Evolutionary conservation across 805 yeast species (phyloP), one percentile per base, ranked within the genome.

Genomic region (Ogataea trehaloabstinens): DNA sequence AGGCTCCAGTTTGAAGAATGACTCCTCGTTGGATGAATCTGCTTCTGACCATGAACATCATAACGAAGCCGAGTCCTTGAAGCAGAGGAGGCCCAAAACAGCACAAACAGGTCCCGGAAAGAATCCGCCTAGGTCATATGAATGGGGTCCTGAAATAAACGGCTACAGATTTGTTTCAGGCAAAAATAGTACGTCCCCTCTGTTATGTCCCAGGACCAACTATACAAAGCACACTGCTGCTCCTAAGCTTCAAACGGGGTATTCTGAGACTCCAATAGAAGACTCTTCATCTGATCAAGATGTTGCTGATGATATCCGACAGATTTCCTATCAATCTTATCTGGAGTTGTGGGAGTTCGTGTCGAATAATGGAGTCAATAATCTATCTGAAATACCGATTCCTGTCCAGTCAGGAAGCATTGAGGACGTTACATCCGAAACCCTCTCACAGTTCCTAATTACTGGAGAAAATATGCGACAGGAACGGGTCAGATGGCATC

Each of bases 401-500:
- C 65, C 65, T 4, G 50, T 49, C 2, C 10, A 13, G 2, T 38
- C 52, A 1, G 41, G 46, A 3, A 4, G 12, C 2, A 21, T 39
- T 3, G 32, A 44, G 2, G 53, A 56, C 8, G 31, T 60, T 2
- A 40, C 30, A 18, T 19, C 29, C 3, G 37, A 36, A 1, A 37
- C 37, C 5, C 37, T 61, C 11, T 12, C 16, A 4, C 17, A 11
- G 1, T 60, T 61, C 33, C 21, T 61, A 4, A 28, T 28, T 6
- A 24, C 42, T 2, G 34, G 34, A 25, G 40, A 48, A 5, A 44
- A 60, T 7, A 42, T 67, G 18, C 76, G 71, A 41, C 48, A 42
- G 20, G 88, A 82, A 48, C 55, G 88, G 38, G 56, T 81, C 5
- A 59, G 75, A 44, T 82, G 88, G 88, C 89, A 82, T 54, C 89